Conservation (phyloP, 1,139 yeast species). For the Kluyveromyces marxianus region DNA sequence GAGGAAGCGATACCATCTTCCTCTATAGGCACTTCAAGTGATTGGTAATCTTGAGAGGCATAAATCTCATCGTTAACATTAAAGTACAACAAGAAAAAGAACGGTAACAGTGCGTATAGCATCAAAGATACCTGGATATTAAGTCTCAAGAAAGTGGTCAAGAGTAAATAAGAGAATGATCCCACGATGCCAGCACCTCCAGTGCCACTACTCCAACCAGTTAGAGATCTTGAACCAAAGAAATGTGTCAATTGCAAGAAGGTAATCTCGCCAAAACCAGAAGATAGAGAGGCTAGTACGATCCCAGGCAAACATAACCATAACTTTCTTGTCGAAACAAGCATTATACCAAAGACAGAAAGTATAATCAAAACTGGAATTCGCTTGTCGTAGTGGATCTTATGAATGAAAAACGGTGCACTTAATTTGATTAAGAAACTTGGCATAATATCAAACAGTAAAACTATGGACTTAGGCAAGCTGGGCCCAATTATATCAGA, state of each 20-base stretch:
- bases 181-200: slow-evolving; percentile 93
- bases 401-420: slow-evolving; percentile 76
- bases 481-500: slow-evolving; percentile 78
- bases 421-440: slow-evolving; percentile 61
- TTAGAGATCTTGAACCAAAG: slow-evolving; percentile 50
- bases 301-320: slow-evolving; percentile 54
- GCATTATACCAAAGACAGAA: slow-evolving; percentile 69
- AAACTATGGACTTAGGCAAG: slow-evolving; percentile 78
- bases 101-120: slow-evolving; percentile 42
- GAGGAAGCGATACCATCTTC: no score
- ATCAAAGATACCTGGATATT: slow-evolving; percentile 40
- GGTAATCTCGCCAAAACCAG: slow-evolving; percentile 88
- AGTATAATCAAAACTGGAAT: slow-evolving; percentile 48
- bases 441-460: slow-evolving; percentile 82
- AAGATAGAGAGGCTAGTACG: slow-evolving; percentile 71
- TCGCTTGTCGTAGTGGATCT: slow-evolving; percentile 50
- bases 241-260: slow-evolving; percentile 79
- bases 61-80: slow-evolving; percentile 13
- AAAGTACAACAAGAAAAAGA: slow-evolving; percentile 40
- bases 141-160: slow-evolving; percentile 48
- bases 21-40: slow-evolving; percentile 3
- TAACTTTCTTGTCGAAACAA: slow-evolving; percentile 43
- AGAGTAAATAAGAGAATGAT: slow-evolving; percentile 47
- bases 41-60: slow-evolving; percentile 4
- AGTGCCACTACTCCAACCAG: slow-evolving; percentile 91